Conservation (phyloP, 2,329 filamentous ascomycete genomes). For the Trichoderma atroviride region DNA sequence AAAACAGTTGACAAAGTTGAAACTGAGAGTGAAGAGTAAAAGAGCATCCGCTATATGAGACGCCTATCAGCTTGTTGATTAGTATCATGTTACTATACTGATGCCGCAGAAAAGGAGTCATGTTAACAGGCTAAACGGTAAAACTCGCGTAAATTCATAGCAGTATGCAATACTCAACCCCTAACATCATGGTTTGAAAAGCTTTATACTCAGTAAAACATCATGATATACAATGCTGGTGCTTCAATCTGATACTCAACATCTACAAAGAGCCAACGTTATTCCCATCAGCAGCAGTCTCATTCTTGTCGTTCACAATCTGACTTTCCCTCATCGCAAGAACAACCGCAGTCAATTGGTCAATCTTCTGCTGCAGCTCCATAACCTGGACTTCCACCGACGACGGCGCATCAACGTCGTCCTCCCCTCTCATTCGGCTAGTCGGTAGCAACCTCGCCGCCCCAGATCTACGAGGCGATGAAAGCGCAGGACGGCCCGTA, state of each 20-base stretch:
- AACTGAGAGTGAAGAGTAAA: neutral
- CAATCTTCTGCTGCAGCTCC: conserved; percentile 61
- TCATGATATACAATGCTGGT: neutral
- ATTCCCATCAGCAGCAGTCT: neutral
- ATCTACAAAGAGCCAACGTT: neutral
- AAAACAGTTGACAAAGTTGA: neutral
- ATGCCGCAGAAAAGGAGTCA: neutral
- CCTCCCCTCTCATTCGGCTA: conserved; percentile 33
- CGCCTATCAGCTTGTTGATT: too few species aligned
- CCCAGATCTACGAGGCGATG: conserved; percentile 29
- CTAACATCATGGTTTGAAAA: neutral
- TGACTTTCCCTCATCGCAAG: conserved; percentile 50
- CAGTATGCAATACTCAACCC: neutral
- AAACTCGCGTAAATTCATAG: neutral
- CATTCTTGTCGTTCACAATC: neutral
- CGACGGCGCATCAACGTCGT: conserved; percentile 45
- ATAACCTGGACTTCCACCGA: conserved; percentile 55
- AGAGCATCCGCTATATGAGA: too few species aligned
- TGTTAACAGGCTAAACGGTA: neutral
- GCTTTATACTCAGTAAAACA: neutral
- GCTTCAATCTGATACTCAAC: neutral
- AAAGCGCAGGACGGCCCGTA: conserved; percentile 23
- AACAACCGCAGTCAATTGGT: conserved; percentile 57
- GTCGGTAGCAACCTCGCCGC: conserved; percentile 23
- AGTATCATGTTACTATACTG: neutral